Percentiles rank a stretch among this genome's conserved stretches.
Evolutionary conservation across 2,329 filamentous ascomycete species (phyloP).

Genomic region (Setomelanomma holmii): DNA sequence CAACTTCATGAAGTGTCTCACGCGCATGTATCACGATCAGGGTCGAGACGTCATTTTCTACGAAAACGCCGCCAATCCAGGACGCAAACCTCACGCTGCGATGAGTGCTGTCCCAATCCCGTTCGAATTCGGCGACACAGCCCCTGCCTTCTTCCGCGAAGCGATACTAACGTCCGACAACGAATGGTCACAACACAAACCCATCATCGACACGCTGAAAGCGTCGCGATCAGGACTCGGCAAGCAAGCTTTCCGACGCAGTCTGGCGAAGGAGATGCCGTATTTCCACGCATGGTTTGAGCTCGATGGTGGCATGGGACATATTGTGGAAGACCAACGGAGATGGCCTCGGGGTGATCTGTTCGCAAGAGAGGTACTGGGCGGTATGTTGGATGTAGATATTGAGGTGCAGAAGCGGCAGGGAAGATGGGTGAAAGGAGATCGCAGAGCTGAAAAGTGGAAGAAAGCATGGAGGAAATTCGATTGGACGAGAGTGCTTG

Average conservation of each 20-base stretch:
- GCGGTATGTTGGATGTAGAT: constrained; percentile 86
- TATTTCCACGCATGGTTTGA: constrained; percentile 98
- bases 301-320: constrained; percentile 88
- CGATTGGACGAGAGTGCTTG: constrained; percentile 79
- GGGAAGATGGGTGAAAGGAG: constrained; percentile 79
- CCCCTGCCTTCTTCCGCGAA: constrained; percentile 94
- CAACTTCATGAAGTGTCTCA: constrained; percentile 98
- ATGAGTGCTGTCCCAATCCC: constrained; percentile 88
- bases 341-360: constrained; percentile 90
- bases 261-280: constrained; percentile 92
- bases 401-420: constrained; percentile 88
- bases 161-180: constrained; percentile 87
- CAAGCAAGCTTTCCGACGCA: constrained; percentile 79
- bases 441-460: constrained; percentile 75
- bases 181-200: constrained; percentile 95
- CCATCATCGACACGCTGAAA: constrained; percentile 86
- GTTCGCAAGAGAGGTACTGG: constrained; percentile 90
- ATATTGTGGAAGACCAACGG: constrained; percentile 85
- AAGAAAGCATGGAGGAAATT: constrained; percentile 88
- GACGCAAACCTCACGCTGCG: constrained; percentile 81
- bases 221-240: constrained; percentile 72
- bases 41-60: constrained; percentile 95
- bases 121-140: constrained; percentile 87
- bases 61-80: constrained; percentile 88
- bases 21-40: constrained; percentile 91